Percentiles rank a stretch among this genome's conserved stretches.
phyloP scores from a whole-genome alignment of 2,329 filamentous ascomycete genomes.

The Teratosphaeria nubilosa region DNA sequence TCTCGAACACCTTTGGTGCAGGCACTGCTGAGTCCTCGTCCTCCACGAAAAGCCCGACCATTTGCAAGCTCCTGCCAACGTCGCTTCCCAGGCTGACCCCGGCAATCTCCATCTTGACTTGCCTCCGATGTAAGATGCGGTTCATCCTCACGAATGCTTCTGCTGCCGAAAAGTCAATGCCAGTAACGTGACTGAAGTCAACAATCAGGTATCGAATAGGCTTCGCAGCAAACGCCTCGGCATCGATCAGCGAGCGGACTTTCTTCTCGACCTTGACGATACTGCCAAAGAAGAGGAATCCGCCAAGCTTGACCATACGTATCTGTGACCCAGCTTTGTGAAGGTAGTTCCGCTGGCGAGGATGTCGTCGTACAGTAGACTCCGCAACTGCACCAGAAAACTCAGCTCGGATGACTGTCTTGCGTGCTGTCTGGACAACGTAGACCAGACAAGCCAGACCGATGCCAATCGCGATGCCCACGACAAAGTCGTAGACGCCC shows the following conservation, averaged over 20 bases:
- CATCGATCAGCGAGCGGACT: conserved; percentile 71
- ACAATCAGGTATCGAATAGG: conserved; percentile 86
- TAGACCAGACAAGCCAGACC: conserved; percentile 83
- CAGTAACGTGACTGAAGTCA: conserved; percentile 80
- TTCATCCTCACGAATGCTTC: conserved; percentile 93
- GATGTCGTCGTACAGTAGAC: conserved; percentile 85
- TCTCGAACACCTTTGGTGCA: conserved; percentile 59
- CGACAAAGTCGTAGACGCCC: conserved; percentile 93
- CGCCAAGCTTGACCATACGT: conserved; percentile 80
- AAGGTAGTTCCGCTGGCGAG: conserved; percentile 78
- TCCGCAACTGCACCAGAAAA: conserved; percentile 83
- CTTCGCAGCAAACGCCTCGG: conserved; percentile 63
- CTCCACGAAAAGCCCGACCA: conserved; percentile 70
- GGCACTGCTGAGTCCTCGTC: conserved; percentile 51
- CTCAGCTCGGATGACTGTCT: conserved; percentile 80
- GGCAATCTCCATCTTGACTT: conserved; percentile 72
- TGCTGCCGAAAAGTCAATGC: conserved; percentile 89
- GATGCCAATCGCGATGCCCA: conserved; percentile 86
- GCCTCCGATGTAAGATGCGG: conserved; percentile 65
- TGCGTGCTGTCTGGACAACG: conserved; percentile 80
- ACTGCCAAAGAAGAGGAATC: conserved; percentile 47
- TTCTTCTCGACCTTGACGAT: conserved; percentile 91
- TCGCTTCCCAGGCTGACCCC: conserved; percentile 67
- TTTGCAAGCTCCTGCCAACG: conserved; percentile 67
- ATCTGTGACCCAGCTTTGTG: conserved; percentile 80